phyloP scores from a whole-genome alignment of 2,329 filamentous ascomycete species.

The Ascochyta fabae region DNA sequence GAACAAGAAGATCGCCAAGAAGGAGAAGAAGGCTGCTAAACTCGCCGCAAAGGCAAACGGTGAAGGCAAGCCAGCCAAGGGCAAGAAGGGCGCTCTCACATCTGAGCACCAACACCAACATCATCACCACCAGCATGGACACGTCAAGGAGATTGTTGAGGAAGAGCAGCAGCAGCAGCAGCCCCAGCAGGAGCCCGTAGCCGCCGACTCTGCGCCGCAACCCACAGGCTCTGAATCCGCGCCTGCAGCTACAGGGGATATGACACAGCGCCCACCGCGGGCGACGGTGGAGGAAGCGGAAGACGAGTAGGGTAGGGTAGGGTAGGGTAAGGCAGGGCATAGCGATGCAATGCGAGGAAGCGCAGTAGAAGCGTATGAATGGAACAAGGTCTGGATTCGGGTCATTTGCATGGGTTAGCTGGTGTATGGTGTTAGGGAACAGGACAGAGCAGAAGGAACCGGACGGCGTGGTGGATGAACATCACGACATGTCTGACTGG shows the following conservation, averaged over 20 bases:
- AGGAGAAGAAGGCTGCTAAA: conserved; percentile 46
- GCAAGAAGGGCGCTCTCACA: conserved; percentile 45
- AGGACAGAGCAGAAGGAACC: too few relatives aligned
- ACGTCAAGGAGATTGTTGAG: conserved; percentile 8
- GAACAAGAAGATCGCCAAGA: conserved; percentile 53
- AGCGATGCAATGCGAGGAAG: background rate
- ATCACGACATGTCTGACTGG: background rate
- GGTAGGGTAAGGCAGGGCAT: conserved; percentile 1
- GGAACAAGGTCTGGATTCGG: background rate
- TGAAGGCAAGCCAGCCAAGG: conserved; percentile 39
- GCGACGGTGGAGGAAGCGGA: conserved; percentile 49
- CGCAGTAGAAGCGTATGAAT: too few relatives aligned
- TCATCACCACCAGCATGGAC: conserved; percentile 22
- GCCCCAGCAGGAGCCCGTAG: conserved; percentile 8
- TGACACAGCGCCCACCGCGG: conserved; percentile 39
- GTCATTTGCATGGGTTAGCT: conserved; percentile 19
- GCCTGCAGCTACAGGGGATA: conserved; percentile 18
- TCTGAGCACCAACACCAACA: conserved; percentile 3
- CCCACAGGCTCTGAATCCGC: conserved; percentile 39
- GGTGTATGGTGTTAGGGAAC: conserved; percentile 4
- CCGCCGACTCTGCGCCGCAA: conserved; percentile 34
- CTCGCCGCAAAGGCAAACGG: conserved; percentile 33
- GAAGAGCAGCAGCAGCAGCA: conserved; percentile 1
- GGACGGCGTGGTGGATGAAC: background rate
- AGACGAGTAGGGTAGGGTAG: conserved; percentile 41